Conservation (phyloP, 73 alveolate genomes). For the Tetrahymena malaccensis region DNA sequence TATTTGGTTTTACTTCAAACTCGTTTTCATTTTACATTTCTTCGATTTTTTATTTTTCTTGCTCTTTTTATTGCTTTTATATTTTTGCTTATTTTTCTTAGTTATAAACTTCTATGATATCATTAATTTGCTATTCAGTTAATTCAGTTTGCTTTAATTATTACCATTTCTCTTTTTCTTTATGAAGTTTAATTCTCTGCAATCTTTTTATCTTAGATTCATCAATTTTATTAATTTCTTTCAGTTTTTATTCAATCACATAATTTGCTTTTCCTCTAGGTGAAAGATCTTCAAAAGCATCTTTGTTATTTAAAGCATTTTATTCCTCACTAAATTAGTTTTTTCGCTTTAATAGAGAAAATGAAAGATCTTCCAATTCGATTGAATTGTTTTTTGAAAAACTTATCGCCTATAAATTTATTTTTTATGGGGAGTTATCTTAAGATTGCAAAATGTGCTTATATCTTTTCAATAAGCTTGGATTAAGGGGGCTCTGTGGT, state of each 20-base stretch:
- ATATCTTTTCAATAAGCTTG: background rate
- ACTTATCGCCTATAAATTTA: background rate
- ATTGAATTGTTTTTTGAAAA: background rate
- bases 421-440: background rate
- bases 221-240: background rate
- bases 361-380: background rate
- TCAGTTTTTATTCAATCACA: background rate
- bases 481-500: background rate
- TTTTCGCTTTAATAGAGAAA: background rate
- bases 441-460: background rate
- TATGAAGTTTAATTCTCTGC: background rate
- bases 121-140: background rate
- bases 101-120: background rate
- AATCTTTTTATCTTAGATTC: background rate
- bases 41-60: background rate
- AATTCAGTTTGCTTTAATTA: background rate
- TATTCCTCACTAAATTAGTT: background rate
- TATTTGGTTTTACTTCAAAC: background rate
- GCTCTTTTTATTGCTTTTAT: background rate
- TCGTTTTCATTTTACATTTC: background rate
- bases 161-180: background rate
- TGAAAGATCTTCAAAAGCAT: background rate
- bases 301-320: background rate
- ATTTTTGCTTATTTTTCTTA: background rate
- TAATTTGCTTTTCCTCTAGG: background rate